These are phyloP conservation scores for Sonneratia caseolaris DNA, from an alignment of 345 rosid genomes.

Conservation along the genomic window DNA sequence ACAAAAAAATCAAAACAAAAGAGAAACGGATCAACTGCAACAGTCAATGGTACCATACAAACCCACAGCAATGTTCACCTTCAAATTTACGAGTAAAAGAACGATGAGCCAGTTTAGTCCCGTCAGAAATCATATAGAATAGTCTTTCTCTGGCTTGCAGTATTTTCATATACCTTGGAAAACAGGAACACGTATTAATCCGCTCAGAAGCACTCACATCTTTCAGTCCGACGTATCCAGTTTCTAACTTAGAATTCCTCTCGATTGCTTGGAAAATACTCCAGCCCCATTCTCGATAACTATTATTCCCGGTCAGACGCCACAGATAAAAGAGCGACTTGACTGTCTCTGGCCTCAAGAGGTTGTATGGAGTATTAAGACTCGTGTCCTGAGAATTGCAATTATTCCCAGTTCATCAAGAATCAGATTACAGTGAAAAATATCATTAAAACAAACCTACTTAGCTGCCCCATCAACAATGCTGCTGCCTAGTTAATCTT, in stretches of 20 bases:
- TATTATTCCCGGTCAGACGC: conserved; percentile 83
- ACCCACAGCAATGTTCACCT: too few species aligned
- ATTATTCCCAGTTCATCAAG: not conserved
- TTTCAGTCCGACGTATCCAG: conserved; percentile 85
- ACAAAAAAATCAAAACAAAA: not conserved
- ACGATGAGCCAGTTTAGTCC: not conserved
- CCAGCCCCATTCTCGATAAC: conserved; percentile 96
- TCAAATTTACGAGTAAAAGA: too few species aligned
- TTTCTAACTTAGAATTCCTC: conserved; percentile 64
- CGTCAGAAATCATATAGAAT: too few species aligned
- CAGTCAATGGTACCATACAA: not conserved
- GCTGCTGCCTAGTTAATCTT: not conserved
- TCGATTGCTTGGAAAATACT: conserved; percentile 89
- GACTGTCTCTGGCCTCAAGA: conserved; percentile 83
- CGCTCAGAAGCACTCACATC: conserved; percentile 44
- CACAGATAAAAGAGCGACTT: conserved; percentile 92
- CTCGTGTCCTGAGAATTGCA: conserved; percentile 52
- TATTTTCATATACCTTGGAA: not conserved
- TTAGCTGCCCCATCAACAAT: too few species aligned
- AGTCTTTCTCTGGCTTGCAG: too few species aligned
- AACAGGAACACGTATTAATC: not conserved
- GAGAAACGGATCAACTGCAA: not conserved
- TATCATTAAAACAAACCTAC: too few species aligned
- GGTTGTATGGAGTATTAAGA: conserved; percentile 76
- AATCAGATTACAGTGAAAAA: too few species aligned